A percentile compares a stretch with the other conserved stretches of the same genome.
Conservation (phyloP, 371 early-diverging fungal species). For the Mucor plumbeus region DNA sequence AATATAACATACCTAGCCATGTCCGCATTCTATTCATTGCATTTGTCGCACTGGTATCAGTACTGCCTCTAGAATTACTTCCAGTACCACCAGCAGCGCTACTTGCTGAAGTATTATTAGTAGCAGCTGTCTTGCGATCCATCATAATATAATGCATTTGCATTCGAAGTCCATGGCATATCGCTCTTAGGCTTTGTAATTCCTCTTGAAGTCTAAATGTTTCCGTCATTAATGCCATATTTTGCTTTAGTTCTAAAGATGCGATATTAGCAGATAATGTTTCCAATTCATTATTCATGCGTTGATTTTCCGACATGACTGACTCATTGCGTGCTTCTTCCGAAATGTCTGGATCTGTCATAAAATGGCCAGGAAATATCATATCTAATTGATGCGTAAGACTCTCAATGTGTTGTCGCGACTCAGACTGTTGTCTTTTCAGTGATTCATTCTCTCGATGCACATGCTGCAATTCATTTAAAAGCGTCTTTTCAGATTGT, state of each 20-base stretch:
- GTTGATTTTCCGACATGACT: slow-evolving; percentile 56
- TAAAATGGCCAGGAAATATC: slow-evolving; percentile 49
- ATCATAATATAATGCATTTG: slow-evolving; percentile 72
- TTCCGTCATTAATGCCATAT: slow-evolving; percentile 73
- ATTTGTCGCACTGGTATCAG: slow-evolving; percentile 3
- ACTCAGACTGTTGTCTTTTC: slow-evolving; percentile 45
- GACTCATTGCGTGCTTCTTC: slow-evolving; percentile 33
- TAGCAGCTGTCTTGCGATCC: slow-evolving; percentile 45
- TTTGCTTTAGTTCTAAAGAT: slow-evolving; percentile 69
- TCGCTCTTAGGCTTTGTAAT: slow-evolving; percentile 64
- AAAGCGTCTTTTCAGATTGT: slow-evolving; percentile 45
- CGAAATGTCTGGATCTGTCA: slow-evolving; percentile 28
- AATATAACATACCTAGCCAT: slow-evolving; percentile 35
- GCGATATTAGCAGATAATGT: slow-evolving; percentile 61
- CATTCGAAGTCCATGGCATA: slow-evolving; percentile 71
- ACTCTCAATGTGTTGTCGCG: slow-evolving; percentile 47
- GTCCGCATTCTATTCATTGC: slow-evolving; percentile 30
- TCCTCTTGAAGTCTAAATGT: slow-evolving; percentile 73
- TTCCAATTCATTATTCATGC: slow-evolving; percentile 63
- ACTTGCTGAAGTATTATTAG: slow-evolving; percentile 1
- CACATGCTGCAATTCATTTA: slow-evolving; percentile 51
- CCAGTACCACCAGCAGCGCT: neutral
- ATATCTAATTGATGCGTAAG: slow-evolving; percentile 47
- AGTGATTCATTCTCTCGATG: slow-evolving; percentile 53
- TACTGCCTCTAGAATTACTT: neutral